Evolutionary conservation across 1,284 basidiomycete genomes (phyloP).

Genomic region (Malassezia globosa): DNA sequence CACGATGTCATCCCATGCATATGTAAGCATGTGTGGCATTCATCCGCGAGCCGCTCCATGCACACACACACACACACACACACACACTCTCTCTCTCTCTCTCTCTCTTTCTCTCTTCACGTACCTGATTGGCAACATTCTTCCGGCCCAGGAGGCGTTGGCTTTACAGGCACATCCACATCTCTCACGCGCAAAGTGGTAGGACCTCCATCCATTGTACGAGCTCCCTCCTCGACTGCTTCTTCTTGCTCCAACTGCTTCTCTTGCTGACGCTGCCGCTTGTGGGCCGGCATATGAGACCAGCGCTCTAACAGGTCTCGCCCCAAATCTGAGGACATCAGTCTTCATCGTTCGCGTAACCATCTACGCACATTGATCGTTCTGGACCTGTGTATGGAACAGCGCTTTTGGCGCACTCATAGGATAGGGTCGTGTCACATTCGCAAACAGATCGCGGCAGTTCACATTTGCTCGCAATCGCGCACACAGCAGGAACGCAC

Average conservation of each 20-base stretch:
- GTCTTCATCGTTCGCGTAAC: too few species aligned
- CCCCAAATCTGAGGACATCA: not conserved
- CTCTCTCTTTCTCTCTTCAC: too few species aligned
- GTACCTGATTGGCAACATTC: conserved; percentile 33
- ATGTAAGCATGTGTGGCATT: too few species aligned
- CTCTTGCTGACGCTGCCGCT: conserved; percentile 9
- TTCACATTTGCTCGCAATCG: conserved; percentile 66
- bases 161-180: conserved; percentile 27
- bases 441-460: conserved; percentile 54
- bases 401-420: not conserved
- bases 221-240: not conserved
- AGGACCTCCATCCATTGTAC: not conserved
- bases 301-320: conserved; percentile 4
- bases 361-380: not conserved
- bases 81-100: too few species aligned
- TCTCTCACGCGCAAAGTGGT: conserved; percentile 18
- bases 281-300: conserved; percentile 6
- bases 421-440: conserved; percentile 19
- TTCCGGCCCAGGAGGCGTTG: conserved; percentile 42
- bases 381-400: conserved; percentile 6
- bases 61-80: too few species aligned
- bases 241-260: not conserved
- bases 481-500: conserved; percentile 81
- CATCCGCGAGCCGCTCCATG: too few species aligned
- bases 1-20: too few species aligned